Conservation (phyloP, 1,284 basidiomycete genomes). For the Coriolopsis trogii region DNA sequence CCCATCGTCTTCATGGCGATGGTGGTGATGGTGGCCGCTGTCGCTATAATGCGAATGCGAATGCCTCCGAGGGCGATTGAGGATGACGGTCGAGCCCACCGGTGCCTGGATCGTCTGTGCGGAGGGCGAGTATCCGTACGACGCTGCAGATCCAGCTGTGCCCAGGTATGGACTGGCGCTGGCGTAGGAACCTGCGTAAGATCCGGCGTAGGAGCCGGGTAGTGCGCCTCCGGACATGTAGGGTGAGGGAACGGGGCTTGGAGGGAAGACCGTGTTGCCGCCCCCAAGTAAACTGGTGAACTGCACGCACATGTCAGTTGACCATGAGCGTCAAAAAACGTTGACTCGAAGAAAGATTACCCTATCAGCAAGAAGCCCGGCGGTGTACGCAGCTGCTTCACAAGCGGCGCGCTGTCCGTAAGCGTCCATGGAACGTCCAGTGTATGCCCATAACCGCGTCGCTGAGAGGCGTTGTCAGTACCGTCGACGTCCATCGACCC, state of each 20-base stretch:
- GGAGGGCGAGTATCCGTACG: not conserved
- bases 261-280: not conserved
- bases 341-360: not conserved
- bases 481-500: not conserved
- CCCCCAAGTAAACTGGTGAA: not conserved
- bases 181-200: not conserved
- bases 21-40: not conserved
- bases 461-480: not conserved
- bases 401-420: constrained; percentile 23
- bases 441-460: constrained; percentile 23
- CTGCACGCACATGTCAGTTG: not conserved
- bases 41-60: constrained; percentile 2
- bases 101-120: not conserved
- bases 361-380: constrained; percentile 13
- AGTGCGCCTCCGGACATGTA: not conserved
- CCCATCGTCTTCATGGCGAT: not conserved
- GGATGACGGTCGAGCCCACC: not conserved
- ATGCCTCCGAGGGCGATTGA: not conserved
- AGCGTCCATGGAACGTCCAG: constrained; percentile 19
- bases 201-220: not conserved
- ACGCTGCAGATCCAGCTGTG: too few species aligned
- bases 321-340: not conserved
- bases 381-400: constrained; percentile 21
- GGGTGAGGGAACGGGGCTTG: constrained; percentile 4
- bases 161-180: not conserved